A percentile compares a stretch with the other conserved stretches of the same genome.
Evolutionary conservation across 2,329 filamentous ascomycete genomes (phyloP).

Genomic region (Ceratocystis papillata): DNA sequence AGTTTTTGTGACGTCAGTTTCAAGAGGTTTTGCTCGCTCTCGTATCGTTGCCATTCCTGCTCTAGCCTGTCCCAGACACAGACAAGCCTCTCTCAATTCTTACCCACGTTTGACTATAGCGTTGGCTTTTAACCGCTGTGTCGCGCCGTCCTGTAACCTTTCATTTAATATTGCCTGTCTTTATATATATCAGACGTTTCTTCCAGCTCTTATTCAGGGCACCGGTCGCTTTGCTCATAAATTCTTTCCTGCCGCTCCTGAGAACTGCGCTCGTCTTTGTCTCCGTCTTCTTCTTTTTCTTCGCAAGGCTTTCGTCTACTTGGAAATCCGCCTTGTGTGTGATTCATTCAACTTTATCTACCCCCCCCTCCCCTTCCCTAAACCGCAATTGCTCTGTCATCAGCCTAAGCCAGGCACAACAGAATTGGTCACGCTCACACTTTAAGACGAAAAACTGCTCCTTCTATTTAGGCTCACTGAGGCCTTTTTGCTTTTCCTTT

Average conservation of each 20-base stretch:
- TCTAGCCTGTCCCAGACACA: neutral
- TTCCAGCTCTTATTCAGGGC: neutral
- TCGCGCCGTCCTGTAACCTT: neutral
- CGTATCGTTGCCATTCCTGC: neutral
- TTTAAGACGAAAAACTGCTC: conserved; percentile 13
- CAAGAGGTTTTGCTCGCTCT: neutral
- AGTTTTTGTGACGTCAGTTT: conserved; percentile 1
- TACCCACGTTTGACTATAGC: neutral
- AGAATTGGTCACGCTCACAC: conserved; percentile 17
- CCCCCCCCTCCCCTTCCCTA: conserved; percentile 14
- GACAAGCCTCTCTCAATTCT: neutral
- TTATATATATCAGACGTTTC: neutral
- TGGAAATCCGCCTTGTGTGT: neutral
- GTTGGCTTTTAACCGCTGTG: neutral
- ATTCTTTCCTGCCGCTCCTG: neutral
- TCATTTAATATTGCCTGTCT: neutral
- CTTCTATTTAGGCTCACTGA: conserved; percentile 4
- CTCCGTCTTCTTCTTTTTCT: conserved; percentile 13
- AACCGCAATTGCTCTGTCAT: conserved; percentile 8
- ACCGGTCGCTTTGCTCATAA: neutral
- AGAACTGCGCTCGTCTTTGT: neutral
- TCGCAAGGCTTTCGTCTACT: conserved; percentile 1
- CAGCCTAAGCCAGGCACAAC: conserved; percentile 2
- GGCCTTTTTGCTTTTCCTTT: neutral
- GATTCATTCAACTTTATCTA: neutral